Percentiles rank a stretch among this genome's conserved stretches.
phyloP scores from a whole-genome alignment of 2,329 filamentous ascomycete genomes.

The Colletotrichum gloeosporioides region DNA sequence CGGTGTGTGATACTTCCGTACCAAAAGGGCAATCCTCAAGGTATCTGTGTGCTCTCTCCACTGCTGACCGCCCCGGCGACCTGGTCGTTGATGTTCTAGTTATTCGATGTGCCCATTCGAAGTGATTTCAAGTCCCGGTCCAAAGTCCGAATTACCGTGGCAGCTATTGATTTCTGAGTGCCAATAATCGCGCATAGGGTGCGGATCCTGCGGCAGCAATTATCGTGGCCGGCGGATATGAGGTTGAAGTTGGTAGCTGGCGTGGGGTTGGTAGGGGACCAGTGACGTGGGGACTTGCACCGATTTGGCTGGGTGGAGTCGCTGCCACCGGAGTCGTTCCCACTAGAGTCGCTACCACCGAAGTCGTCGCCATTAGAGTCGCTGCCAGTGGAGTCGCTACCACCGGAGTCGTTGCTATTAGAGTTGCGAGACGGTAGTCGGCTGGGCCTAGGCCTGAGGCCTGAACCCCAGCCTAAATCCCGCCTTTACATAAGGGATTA shows the following conservation, averaged over 20 bases:
- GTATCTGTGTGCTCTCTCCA: no score
- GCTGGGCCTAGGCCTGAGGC: no score
- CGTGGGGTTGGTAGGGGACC: not conserved
- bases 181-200: not conserved
- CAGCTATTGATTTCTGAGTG: not conserved
- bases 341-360: no score
- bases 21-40: no score
- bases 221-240: not conserved
- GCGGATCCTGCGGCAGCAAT: not conserved
- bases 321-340: no score
- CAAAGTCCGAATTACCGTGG: not conserved
- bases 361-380: no score
- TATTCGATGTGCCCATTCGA: not conserved
- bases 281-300: not conserved
- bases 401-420: no score
- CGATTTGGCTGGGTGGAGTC: not conserved
- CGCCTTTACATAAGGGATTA: no score
- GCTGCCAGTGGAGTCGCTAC: no score
- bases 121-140: not conserved
- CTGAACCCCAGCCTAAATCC: no score
- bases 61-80: not conserved
- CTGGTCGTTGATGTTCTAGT: not conserved
- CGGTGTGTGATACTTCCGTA: no score
- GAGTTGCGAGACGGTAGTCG: no score
- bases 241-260: not conserved